These are phyloP conservation scores for Nigrograna mackinnonii DNA, from an alignment of 2,329 filamentous ascomycete species.

Conservation along the genomic window DNA sequence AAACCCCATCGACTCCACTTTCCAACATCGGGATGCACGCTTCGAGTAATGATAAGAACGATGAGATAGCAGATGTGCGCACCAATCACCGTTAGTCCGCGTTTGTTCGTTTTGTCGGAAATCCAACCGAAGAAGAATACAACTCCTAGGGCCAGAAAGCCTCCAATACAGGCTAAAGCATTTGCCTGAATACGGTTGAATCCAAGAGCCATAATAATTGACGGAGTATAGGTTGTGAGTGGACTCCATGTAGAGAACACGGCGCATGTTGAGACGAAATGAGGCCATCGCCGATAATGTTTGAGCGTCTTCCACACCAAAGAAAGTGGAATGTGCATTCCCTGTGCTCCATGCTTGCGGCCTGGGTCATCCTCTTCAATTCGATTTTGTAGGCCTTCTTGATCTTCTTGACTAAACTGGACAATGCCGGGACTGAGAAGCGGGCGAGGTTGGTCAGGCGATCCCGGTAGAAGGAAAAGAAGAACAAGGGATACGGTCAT, in stretches of 20 bases:
- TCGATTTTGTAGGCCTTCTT: slow-evolving; percentile 36
- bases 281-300: slow-evolving; percentile 51
- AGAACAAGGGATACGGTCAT: slow-evolving; percentile 45
- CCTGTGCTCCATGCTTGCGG: slow-evolving; percentile 37
- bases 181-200: slow-evolving; percentile 53
- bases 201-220: slow-evolving; percentile 47
- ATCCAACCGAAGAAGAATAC: slow-evolving; percentile 55
- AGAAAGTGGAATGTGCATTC: slow-evolving; percentile 40
- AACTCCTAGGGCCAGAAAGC: slow-evolving; percentile 50
- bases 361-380: slow-evolving; percentile 39
- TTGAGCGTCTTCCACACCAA: slow-evolving; percentile 50
- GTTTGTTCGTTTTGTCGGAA: slow-evolving; percentile 50
- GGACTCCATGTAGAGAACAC: slow-evolving; percentile 59
- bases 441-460: slow-evolving; percentile 45
- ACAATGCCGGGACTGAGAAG: slow-evolving; percentile 45
- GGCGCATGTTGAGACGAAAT: slow-evolving; percentile 52
- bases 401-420: slow-evolving; percentile 39
- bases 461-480: slow-evolving; percentile 49
- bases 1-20: slow-evolving; percentile 55
- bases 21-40: slow-evolving; percentile 47
- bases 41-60: slow-evolving; percentile 46
- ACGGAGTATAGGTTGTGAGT: slow-evolving; percentile 56
- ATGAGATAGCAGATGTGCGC: slow-evolving; percentile 52
- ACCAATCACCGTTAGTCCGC: slow-evolving; percentile 49
- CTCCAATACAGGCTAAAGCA: slow-evolving; percentile 47